Conservation (phyloP, 192 early-diverging fungal species). For the Coemansia sp. region DNA sequence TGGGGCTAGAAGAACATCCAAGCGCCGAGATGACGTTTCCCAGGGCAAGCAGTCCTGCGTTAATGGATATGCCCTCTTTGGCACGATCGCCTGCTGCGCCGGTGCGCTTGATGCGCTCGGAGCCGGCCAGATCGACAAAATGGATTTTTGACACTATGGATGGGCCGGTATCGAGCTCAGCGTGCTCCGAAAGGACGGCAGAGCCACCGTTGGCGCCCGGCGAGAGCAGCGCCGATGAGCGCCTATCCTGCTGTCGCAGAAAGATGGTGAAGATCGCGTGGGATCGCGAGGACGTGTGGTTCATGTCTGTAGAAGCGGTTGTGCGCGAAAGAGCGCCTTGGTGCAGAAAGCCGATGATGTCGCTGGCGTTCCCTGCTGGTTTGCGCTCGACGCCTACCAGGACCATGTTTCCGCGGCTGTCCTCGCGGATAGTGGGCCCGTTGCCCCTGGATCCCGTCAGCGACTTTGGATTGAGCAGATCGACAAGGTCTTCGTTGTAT, state of each 20-base stretch:
- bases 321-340: slow-evolving; percentile 75
- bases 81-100: slow-evolving; percentile 90
- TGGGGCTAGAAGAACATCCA: slow-evolving; percentile 57
- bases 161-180: slow-evolving; percentile 19
- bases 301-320: slow-evolving; percentile 97
- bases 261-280: slow-evolving; percentile 95
- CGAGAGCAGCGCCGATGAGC: slow-evolving; percentile 9
- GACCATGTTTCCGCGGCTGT: slow-evolving; percentile 84
- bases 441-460: slow-evolving; percentile 39
- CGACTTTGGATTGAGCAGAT: slow-evolving; percentile 62
- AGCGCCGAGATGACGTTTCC: slow-evolving; percentile 98
- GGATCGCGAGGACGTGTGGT: slow-evolving; percentile 86
- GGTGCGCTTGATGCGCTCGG: slow-evolving; percentile 92
- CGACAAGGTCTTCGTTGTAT: slow-evolving; percentile 95
- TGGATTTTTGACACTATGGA: slow-evolving; percentile 83
- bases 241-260: slow-evolving; percentile 78
- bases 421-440: slow-evolving; percentile 72
- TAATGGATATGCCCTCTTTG: slow-evolving; percentile 97
- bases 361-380: slow-evolving; percentile 59
- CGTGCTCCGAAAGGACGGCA: neutral
- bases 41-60: slow-evolving; percentile 90
- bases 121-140: slow-evolving; percentile 98
- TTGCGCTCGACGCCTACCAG: slow-evolving; percentile 82
- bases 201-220: neutral
- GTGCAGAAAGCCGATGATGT: slow-evolving; percentile 66